Percentiles rank a stretch among this genome's conserved stretches.
phyloP scores from a whole-genome alignment of 495 filamentous ascomycete genomes.

The Tuber brumale region DNA sequence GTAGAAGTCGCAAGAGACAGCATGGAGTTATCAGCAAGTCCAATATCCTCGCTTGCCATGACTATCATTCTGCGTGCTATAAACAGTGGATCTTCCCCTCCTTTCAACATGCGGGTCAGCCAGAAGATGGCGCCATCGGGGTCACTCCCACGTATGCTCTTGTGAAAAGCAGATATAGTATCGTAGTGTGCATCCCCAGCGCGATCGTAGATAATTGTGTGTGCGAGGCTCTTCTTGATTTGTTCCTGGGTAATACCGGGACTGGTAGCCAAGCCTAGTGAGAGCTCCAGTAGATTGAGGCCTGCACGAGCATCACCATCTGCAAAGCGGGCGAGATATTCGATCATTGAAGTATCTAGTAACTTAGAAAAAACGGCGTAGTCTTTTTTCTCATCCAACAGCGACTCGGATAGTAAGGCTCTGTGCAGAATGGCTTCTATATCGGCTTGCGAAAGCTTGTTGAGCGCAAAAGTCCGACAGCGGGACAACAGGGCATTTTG shows the following conservation, averaged over 20 bases:
- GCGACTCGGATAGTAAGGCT: constrained; percentile 60
- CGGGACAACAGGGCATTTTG: constrained; percentile 80
- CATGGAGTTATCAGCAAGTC: constrained; percentile 81
- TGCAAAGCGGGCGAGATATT: constrained; percentile 74
- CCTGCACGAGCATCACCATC: constrained; percentile 90
- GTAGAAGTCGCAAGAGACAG: constrained; percentile 76
- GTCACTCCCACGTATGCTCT: constrained; percentile 80
- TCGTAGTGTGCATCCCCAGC: constrained; percentile 94
- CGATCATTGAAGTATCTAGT: constrained; percentile 68
- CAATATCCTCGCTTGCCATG: constrained; percentile 48
- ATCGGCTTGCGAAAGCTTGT: constrained; percentile 63
- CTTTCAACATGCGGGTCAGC: constrained; percentile 90
- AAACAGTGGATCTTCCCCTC: constrained; percentile 87
- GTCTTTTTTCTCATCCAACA: constrained; percentile 32
- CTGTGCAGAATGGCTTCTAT: constrained; percentile 65
- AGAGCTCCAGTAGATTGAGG: constrained; percentile 84
- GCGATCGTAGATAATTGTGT: constrained; percentile 89
- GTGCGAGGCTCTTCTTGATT: constrained; percentile 74
- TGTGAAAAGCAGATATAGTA: constrained; percentile 94
- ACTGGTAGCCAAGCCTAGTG: constrained; percentile 53
- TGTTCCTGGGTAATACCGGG: constrained; percentile 53
- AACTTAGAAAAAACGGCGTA: constrained; percentile 49
- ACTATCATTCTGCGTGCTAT: constrained; percentile 88
- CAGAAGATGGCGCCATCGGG: constrained; percentile 88
- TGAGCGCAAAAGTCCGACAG: constrained; percentile 82